A percentile compares a stretch with the other conserved stretches of the same genome.
Evolutionary conservation across 768 basidiomycete species (phyloP).

Genomic region (Collybia nuda): DNA sequence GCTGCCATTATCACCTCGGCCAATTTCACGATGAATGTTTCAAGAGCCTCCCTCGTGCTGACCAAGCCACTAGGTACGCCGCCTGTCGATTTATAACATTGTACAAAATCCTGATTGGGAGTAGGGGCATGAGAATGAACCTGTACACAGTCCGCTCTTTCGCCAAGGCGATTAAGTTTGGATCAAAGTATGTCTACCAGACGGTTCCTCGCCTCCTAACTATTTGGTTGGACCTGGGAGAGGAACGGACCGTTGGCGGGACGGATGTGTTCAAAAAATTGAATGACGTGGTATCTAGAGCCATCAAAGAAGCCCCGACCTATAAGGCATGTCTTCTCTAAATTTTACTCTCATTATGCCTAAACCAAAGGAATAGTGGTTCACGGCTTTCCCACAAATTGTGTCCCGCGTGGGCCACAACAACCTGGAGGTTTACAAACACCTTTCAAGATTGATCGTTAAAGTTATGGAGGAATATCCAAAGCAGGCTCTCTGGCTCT

Average conservation of each 20-base stretch:
- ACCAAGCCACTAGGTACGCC: slow-evolving; percentile 45
- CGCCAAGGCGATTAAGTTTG: slow-evolving; percentile 67
- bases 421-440: slow-evolving; percentile 56
- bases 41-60: slow-evolving; percentile 47
- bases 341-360: background rate
- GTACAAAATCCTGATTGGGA: background rate
- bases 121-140: slow-evolving; percentile 67
- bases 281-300: slow-evolving; percentile 51
- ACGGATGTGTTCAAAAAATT: slow-evolving; percentile 52
- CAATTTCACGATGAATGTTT: slow-evolving; percentile 83
- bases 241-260: slow-evolving; percentile 34
- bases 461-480: slow-evolving; percentile 82
- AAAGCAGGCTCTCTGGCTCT: slow-evolving; percentile 91
- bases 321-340: slow-evolving; percentile 63
- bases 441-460: slow-evolving; percentile 66
- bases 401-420: slow-evolving; percentile 88
- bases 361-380: slow-evolving; percentile 62
- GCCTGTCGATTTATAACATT: background rate
- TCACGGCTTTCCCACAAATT: slow-evolving; percentile 94
- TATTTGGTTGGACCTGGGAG: slow-evolving; percentile 92
- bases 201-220: slow-evolving; percentile 92
- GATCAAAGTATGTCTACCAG: slow-evolving; percentile 96
- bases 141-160: slow-evolving; percentile 66
- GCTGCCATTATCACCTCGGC: slow-evolving; percentile 82
- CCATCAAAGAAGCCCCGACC: slow-evolving; percentile 61